These are phyloP conservation scores for Lactarius deliciosus DNA, from an alignment of 768 basidiomycete genomes.

Conservation along the genomic window DNA sequence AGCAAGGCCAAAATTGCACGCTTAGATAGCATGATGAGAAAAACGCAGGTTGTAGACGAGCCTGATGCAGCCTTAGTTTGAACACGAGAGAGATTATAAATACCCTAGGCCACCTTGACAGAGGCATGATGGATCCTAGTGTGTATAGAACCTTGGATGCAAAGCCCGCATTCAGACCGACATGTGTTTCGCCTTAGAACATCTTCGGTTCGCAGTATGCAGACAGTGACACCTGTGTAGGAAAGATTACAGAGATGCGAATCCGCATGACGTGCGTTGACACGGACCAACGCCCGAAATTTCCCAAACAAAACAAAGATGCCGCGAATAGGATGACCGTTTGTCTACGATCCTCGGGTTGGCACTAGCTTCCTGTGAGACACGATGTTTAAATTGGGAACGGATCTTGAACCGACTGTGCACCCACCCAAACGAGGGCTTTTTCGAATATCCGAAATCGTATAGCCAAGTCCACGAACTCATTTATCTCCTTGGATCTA, in stretches of 20 bases:
- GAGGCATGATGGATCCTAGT: background rate
- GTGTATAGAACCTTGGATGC: background rate
- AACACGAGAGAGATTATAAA: conserved; percentile 10
- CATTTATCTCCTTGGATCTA: background rate
- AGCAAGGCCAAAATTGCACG: conserved; percentile 10
- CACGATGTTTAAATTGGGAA: background rate
- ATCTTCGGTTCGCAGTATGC: background rate
- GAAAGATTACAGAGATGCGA: background rate
- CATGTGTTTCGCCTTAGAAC: background rate
- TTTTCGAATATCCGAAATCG: background rate
- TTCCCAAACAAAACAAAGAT: background rate
- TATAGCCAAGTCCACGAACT: background rate
- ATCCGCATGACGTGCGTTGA: background rate
- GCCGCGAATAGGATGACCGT: background rate
- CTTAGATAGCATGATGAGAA: conserved; percentile 9
- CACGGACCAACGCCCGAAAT: background rate
- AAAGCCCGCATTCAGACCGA: background rate
- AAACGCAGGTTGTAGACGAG: background rate
- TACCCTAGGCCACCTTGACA: background rate
- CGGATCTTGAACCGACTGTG: background rate
- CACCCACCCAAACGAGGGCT: background rate
- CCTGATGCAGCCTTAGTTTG: background rate
- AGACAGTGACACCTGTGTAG: background rate
- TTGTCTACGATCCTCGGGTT: background rate
- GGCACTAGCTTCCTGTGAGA: background rate